Conservation (phyloP, 75 land plant species). For the Cryptomeria japonica region DNA sequence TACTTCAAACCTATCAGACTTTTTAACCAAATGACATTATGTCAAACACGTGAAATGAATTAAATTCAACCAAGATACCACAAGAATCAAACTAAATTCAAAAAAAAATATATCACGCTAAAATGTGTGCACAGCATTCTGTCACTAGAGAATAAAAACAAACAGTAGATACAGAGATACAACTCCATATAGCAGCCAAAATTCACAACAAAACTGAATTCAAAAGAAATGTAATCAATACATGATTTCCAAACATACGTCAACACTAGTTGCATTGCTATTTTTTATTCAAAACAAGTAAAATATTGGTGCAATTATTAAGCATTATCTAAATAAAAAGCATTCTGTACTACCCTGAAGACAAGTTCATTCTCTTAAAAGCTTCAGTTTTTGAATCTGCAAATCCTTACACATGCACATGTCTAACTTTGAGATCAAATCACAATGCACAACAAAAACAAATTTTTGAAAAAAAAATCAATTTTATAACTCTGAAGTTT, state of each 20-base stretch:
- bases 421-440: not conserved
- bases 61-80: too few species aligned
- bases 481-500: not conserved
- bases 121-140: not conserved
- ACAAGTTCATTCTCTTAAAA: not conserved
- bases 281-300: too few species aligned
- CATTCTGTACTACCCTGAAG: not conserved
- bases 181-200: not conserved
- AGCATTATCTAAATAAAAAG: not conserved
- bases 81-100: too few species aligned
- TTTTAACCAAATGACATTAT: not conserved
- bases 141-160: not conserved
- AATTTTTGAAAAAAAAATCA: not conserved
- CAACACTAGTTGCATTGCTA: not conserved
- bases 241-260: not conserved
- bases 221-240: not conserved
- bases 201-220: not conserved
- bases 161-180: not conserved
- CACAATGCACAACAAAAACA: not conserved
- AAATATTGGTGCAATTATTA: not conserved
- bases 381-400: not conserved
- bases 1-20: too few species aligned
- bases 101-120: not conserved
- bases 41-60: too few species aligned
- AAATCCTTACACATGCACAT: not conserved